Conservation (phyloP, 2,329 filamentous ascomycete species). For the Pleomassaria siparia region DNA sequence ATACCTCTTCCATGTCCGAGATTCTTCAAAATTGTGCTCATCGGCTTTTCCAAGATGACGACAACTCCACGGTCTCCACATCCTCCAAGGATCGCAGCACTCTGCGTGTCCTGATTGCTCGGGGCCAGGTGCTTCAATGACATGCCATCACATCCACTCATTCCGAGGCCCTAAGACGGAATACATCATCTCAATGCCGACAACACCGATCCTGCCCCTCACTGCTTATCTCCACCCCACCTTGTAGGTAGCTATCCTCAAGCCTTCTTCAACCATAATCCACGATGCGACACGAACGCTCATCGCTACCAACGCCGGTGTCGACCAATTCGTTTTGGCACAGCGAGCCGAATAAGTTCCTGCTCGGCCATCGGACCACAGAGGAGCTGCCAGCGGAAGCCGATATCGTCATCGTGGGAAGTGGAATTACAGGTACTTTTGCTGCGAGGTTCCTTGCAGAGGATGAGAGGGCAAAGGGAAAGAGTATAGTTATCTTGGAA, state of each 20-base stretch:
- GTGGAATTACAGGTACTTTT: constrained; percentile 75
- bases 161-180: neutral
- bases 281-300: constrained; percentile 37
- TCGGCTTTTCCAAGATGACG: no score
- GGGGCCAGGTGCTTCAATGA: neutral
- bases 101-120: neutral
- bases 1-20: no score
- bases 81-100: no score
- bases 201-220: neutral
- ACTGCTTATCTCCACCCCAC: neutral
- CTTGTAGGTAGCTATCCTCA: neutral
- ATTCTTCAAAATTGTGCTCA: no score
- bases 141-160: neutral
- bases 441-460: constrained; percentile 63
- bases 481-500: constrained; percentile 71
- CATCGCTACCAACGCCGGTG: constrained; percentile 59
- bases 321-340: constrained; percentile 75
- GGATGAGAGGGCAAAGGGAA: constrained; percentile 46
- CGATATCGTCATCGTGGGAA: constrained; percentile 73
- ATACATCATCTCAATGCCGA: constrained; percentile 1
- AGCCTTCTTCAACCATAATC: constrained; percentile 1
- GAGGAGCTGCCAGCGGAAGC: constrained; percentile 61
- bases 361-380: constrained; percentile 71
- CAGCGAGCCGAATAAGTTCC: constrained; percentile 62
- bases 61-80: no score